Base-by-base conservation (phyloP, 352 stramenopile species). In the Thalassiosira hispida region DNA sequence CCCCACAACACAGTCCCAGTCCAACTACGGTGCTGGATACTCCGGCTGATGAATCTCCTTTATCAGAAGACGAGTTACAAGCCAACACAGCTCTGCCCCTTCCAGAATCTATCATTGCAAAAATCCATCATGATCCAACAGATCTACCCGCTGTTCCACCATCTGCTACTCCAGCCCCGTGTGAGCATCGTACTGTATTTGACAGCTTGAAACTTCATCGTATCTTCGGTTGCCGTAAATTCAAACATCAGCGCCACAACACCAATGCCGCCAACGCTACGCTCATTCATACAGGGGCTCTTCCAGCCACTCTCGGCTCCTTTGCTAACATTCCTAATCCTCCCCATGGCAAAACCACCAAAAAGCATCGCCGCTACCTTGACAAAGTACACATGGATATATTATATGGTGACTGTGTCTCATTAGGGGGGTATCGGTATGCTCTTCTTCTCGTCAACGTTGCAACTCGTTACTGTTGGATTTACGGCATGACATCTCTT, bases 311-410 rank as follows among this genome's bases (percentile, higher is more conserved):
- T 14, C 29, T 76, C 20, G 56, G 67, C 6, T 14, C 29, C 27
- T 67, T 62, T 25, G 42, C 67, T 42, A 67, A 16, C 1, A 68
- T 76, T 1, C 42, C 56, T 20, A 59, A 66, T 22, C 52, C 65
- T n/a, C 2, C 23, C 14, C 2, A 7, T 23, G 65, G 65, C 23
- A 74, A 74, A 66, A 0, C 52, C 3, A 59, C 27, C 40, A 40
- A 3, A 1, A 71, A 71, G 22, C 44, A 38, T 23, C 44, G 62
- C 9, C 51, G 31, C 1, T 71, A 52, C 47, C 47, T 71, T 1
- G 44, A 60, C 27, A 71, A 71, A 51, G 47, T 71, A 23, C 62
- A 71, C 31, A 51, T 69, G 40, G 62, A 71, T 20, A 71, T 71
- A 20, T n/a, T 40, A 5, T 71, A 61, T 71, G 62, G 62, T 35